Base-by-base conservation (phyloP, 1,139 yeast genomes). In the Sugiyamaella grinbergsii region DNA sequence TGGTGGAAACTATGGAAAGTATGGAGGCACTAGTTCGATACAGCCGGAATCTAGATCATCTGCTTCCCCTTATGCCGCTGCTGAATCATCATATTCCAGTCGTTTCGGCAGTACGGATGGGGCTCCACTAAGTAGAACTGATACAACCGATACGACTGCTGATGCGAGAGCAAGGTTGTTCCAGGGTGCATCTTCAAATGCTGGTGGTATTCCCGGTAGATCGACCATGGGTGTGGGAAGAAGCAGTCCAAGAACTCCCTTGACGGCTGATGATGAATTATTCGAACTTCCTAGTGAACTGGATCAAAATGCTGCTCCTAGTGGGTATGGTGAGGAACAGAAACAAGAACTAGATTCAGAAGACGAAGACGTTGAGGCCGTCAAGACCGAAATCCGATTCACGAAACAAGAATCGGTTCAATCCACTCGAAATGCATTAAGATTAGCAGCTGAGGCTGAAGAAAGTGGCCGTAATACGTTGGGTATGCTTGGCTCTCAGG, bases 381-480 rank as follows among this genome's bases (percentile, higher is more conserved):
- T 93, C 61, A 89, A 87, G 66, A 86, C 85, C 59, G 91, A 91
- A 61, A 85, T 88, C 56, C 76, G 89, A 54, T 90, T 85, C 65
- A 83, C 89, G 42, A 91, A 91, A 67, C 94, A 89, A 62, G 94
- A 89, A 62, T 85, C 96, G 1, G 82, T 90, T 15, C 84, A 88
- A 7, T 82, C 90, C 45, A 86, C 98, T 0, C 78, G 95, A 62
- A 90, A 90, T 61, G 90, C 96, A 0, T 72, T 93, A 54, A 79
- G 85, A 60, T 82, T 88, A 82, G 95, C 96, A 1, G 85, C 85
- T 58, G 94, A 89, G 61, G 97, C 98, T 0, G 97, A 91, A 67
- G 86, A 85, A 50, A 80, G 91, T 6, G 98, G 96, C 22, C 79
- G 89, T 49, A 89, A 91, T 66, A 85, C 98, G 0, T 72, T 91